Evolutionary conservation across 345 rosid species (phyloP), one percentile per base, ranked within the genome.

Genomic region (Arabidopsis arenosa): DNA sequence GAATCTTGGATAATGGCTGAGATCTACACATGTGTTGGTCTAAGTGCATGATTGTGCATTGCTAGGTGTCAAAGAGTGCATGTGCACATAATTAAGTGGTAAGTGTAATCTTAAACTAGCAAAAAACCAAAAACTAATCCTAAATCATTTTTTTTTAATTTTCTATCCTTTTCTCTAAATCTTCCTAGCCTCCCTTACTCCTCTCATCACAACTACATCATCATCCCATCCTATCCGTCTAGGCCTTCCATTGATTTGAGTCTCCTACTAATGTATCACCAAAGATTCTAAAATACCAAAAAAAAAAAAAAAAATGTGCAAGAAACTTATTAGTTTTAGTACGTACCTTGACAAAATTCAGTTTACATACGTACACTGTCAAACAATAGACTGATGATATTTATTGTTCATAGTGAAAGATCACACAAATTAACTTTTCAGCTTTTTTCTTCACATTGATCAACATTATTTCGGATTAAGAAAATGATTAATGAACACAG

Each of bases 371-470:
- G 36, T 14, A 60, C 58, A 44, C 49, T 5, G 7, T 59, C 66
- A 70, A 21, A 28, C 48, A 72, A 49, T 11, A 15, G 28, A 61
- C n/a, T 70, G 12, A 35, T 33, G 11, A 45, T 35, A 18, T 13
- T 45, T 58, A 58, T 57, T 13, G 54, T 56, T n/a, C 26, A 70
- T 43, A 43, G 17, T 44, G 21, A 0, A 64, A 54, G 9, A 64
- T 7, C 49, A 44, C 49, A 36, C 13, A 74, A 15, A 18, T 54
- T 6, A 55, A 40, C 4, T 28, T 28, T 28, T 33, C 6, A 63
- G 10, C 17, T 6, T 6, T 74, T 35, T 33, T 36, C 40, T 55
- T 52, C 51, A 48, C 40, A 74, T 57, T 56, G 56, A 65, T 65
- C 33, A 57, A 26, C 58, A 56, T 45, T 57, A 45, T 57, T 74